Percentiles rank a stretch among this genome's conserved stretches.
Conservation (phyloP, 805 yeast species). For the Priceomyces haplophilus region DNA sequence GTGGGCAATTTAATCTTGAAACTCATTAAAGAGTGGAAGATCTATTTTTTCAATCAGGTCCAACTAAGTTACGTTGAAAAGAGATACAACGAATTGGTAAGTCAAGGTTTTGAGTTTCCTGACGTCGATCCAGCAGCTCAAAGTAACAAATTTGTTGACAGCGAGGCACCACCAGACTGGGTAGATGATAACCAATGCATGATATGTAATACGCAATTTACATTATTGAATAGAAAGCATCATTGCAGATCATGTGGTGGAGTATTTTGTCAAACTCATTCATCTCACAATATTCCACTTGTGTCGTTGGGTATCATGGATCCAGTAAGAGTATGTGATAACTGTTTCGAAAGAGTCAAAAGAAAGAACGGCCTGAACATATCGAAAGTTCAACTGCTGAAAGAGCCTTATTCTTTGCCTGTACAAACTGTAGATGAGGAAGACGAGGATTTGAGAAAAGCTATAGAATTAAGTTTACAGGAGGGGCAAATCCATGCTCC, state of each 20-base stretch:
- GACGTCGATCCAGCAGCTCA: constrained; percentile 21
- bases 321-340: constrained; percentile 92
- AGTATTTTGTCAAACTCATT: constrained; percentile 81
- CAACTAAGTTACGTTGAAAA: constrained; percentile 64
- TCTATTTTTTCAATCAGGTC: constrained; percentile 64
- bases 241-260: constrained; percentile 98
- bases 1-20: constrained; percentile 62
- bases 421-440: constrained; percentile 39
- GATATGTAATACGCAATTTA: constrained; percentile 80
- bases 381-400: constrained; percentile 6
- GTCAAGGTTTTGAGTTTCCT: constrained; percentile 70
- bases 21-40: constrained; percentile 73
- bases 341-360: constrained; percentile 66
- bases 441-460: constrained; percentile 73
- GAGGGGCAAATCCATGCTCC: constrained; percentile 37
- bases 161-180: constrained; percentile 97
- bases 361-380: constrained; percentile 22
- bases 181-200: constrained; percentile 92
- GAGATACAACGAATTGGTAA: constrained; percentile 55
- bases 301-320: constrained; percentile 83
- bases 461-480: constrained; percentile 73
- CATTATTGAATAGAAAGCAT: constrained; percentile 85
- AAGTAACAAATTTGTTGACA: constrained; percentile 62
- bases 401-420: not conserved
- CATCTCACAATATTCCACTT: constrained; percentile 66